Evolutionary conservation across 139 green algal species (phyloP).

Genomic region (Micractinium sp.): DNA sequence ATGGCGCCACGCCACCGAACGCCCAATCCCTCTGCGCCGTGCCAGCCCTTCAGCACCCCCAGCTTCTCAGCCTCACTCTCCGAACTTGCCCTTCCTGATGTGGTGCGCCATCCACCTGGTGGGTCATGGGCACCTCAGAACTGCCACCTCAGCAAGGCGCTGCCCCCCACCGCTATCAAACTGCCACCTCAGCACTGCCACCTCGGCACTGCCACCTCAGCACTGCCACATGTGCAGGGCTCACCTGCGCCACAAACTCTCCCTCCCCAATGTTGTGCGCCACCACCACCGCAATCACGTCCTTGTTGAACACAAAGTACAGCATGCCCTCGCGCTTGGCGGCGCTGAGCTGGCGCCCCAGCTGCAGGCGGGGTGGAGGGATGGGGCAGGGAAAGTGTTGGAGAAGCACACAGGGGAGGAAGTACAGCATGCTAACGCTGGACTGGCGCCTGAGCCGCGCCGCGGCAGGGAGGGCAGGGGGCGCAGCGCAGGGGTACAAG

Average conservation of each 20-base stretch:
- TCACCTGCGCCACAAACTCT: conserved; percentile 95
- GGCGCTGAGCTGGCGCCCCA: conserved; percentile 12
- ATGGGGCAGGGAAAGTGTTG: too few species aligned
- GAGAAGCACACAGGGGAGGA: too few species aligned
- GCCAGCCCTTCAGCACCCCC: too few species aligned
- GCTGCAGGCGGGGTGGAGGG: background rate
- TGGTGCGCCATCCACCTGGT: too few species aligned
- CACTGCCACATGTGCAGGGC: background rate
- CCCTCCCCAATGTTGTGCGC: conserved; percentile 85
- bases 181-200: background rate
- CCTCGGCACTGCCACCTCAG: background rate
- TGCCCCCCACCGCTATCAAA: too few species aligned
- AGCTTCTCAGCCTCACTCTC: background rate
- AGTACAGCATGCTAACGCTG: too few species aligned
- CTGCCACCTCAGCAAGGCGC: background rate
- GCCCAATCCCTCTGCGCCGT: too few species aligned
- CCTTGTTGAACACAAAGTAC: conserved; percentile 94
- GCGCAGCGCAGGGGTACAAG: too few species aligned
- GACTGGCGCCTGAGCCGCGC: too few species aligned
- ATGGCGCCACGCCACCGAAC: too few species aligned
- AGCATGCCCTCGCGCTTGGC: conserved; percentile 82
- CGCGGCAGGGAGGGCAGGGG: too few species aligned
- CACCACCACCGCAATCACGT: conserved; percentile 87
- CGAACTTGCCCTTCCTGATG: background rate
- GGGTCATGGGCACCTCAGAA: too few species aligned